Conservation (phyloP, 2,329 filamentous ascomycete species). For the Cladorrhinum sp. region DNA sequence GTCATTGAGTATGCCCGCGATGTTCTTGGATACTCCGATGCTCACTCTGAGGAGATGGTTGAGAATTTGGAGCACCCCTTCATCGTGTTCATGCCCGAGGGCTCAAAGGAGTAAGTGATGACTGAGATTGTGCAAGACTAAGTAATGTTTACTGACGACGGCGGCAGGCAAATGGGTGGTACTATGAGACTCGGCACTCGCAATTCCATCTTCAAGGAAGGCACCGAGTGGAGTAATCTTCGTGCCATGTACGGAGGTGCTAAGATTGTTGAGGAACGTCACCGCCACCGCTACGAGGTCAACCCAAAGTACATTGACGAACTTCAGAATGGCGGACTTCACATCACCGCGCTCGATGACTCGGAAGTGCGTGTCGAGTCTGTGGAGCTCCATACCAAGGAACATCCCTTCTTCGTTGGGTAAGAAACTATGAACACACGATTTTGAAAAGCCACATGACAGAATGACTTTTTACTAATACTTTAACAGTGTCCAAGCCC, state of each 20-base stretch:
- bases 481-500: constrained; percentile 66
- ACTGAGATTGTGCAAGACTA: constrained; percentile 1
- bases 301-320: constrained; percentile 66
- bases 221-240: constrained; percentile 68
- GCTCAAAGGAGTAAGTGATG: constrained; percentile 39
- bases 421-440: not conserved
- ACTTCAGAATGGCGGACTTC: constrained; percentile 61
- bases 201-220: constrained; percentile 22
- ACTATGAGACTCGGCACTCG: constrained; percentile 60
- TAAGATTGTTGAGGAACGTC: constrained; percentile 59
- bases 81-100: constrained; percentile 90
- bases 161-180: constrained; percentile 67
- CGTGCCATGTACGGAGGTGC: constrained; percentile 63
- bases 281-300: constrained; percentile 79
- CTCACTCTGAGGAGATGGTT: constrained; percentile 56
- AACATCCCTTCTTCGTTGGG: constrained; percentile 71
- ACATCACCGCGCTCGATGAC: constrained; percentile 74
- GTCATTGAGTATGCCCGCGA: constrained; percentile 85
- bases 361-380: constrained; percentile 73
- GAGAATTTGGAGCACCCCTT: constrained; percentile 61
- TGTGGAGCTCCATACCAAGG: constrained; percentile 60
- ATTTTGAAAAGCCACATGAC: not conserved
- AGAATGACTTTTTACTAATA: not conserved
- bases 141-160: constrained; percentile 1
- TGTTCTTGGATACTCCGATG: constrained; percentile 60